Conservation (phyloP, 441 rosid genomes). For the Jatropha podagrica region DNA sequence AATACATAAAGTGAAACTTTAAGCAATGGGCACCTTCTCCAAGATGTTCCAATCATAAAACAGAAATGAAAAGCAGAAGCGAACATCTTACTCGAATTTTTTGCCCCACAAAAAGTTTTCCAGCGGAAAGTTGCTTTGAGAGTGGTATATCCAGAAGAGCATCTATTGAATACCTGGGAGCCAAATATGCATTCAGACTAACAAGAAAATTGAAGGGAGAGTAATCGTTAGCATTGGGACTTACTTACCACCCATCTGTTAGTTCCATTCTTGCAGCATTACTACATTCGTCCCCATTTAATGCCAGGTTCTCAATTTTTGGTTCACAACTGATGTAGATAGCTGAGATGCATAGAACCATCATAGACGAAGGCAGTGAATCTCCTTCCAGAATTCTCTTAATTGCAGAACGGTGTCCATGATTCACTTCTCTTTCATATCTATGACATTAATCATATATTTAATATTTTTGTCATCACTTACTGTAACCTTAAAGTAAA, state of each 20-base stretch:
- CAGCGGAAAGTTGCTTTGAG: constrained; percentile 60
- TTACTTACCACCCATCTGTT: constrained; percentile 77
- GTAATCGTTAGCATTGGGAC: constrained; percentile 14
- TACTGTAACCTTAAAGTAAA: constrained; percentile 23
- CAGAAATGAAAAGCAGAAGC: constrained; percentile 22
- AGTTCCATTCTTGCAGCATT: constrained; percentile 64
- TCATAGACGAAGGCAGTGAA: constrained; percentile 65
- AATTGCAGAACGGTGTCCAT: constrained; percentile 87
- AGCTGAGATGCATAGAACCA: constrained; percentile 81
- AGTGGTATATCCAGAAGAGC: constrained; percentile 71
- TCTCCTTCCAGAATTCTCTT: constrained; percentile 92
- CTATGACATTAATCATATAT: constrained; percentile 37
- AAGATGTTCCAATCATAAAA: constrained; percentile 17
- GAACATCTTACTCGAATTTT: constrained; percentile 72
- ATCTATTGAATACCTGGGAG: constrained; percentile 74
- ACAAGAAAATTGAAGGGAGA: constrained; percentile 16
- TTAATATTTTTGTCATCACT: constrained; percentile 18
- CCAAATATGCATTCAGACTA: constrained; percentile 24
- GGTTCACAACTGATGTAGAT: constrained; percentile 35
- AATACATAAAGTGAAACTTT: constrained; percentile 31
- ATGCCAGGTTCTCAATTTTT: constrained; percentile 33
- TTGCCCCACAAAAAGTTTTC: constrained; percentile 87
- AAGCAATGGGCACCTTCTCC: constrained; percentile 28
- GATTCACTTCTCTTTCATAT: constrained; percentile 91
- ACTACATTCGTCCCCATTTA: constrained; percentile 39